Base-by-base conservation (phyloP, 495 filamentous ascomycete genomes). In the Melanomma pulvis-pyrius region DNA sequence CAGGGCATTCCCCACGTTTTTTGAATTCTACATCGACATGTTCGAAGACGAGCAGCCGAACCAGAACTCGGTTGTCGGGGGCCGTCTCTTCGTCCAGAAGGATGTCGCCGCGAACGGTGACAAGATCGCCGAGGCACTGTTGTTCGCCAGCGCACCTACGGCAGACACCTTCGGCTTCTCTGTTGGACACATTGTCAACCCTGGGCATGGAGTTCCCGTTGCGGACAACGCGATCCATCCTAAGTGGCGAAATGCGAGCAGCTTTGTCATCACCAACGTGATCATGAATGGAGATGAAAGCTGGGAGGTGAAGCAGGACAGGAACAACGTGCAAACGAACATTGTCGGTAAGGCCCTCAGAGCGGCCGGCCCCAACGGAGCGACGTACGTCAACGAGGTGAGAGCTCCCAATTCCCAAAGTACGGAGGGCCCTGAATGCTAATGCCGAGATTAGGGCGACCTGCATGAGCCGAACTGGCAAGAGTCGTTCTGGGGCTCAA, bases 381-480 rank as follows among this genome's bases (percentile, higher is more conserved):
- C 61, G 12, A 56, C 71, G 0, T 73, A 73, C 36, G 65, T 71
- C 6, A 73, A 73, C 36, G 71, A 73, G 61, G 69, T 71, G 55
- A 47, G 69, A 8, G 9, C 3, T 36, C 17, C 39, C n/a, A n/a
- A n/a, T 44, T 17, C 9, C 9, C 17, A 44, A 11, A 44, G 2
- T 15, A n/a, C 9, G 9, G 39, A 3, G 2, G 8, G 39, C 17
- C 13, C 39, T 44, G 39, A 12, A 44, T 44, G 17, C 39, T 44
- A 44, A 44, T 44, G 4, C n/a, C n/a, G 4, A 17, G n/a, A 1
- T 9, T 51, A 87, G 74, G 79, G 73, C 26, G 84, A 89, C 71
- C 74, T 84, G n/a, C 76, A 82, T 52, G 86, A 90, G 73, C 86
- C 87, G 0, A 72, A 86, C 53, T 90, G 84, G 76, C 82, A 87